phyloP scores from a whole-genome alignment of 495 filamentous ascomycete species.

The Ascobolus immersus region DNA sequence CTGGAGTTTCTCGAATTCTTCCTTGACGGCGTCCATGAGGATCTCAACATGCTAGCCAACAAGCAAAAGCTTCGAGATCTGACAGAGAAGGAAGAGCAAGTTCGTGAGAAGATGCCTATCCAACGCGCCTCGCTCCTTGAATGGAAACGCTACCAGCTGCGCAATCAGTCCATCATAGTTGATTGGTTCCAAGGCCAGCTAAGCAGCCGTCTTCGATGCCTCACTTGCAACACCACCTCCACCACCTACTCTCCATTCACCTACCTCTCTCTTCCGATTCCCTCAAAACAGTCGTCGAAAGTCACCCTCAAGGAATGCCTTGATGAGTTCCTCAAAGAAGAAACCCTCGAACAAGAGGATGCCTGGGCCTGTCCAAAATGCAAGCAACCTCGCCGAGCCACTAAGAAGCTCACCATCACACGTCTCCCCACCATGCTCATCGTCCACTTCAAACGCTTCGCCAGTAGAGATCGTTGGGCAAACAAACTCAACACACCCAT shows the following conservation, averaged over 20 bases:
- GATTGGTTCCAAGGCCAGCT: conserved; percentile 49
- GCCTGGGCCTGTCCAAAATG: conserved; percentile 48
- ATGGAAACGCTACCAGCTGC: conserved; percentile 44
- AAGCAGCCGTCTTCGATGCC: conserved; percentile 35
- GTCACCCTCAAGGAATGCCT: conserved; percentile 33
- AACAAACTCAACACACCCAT: conserved; percentile 41
- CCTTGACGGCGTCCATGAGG: conserved; percentile 46
- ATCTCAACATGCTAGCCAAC: conserved; percentile 43
- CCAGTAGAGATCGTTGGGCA: conserved; percentile 12
- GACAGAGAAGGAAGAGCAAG: conserved; percentile 34
- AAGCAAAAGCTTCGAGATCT: conserved; percentile 31
- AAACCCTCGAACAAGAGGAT: conserved; percentile 39
- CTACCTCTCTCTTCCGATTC: conserved; percentile 15
- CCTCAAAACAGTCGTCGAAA: conserved; percentile 5
- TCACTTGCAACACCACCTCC: conserved; percentile 36
- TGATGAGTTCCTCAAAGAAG: conserved; percentile 39
- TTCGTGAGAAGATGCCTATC: conserved; percentile 35
- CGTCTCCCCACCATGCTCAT: conserved; percentile 44
- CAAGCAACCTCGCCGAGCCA: conserved; percentile 40
- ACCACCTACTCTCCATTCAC: conserved; percentile 47
- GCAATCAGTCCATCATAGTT: conserved; percentile 38
- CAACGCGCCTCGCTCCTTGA: conserved; percentile 34
- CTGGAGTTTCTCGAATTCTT: conserved; percentile 55
- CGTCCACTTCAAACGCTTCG: conserved; percentile 52
- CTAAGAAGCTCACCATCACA: conserved; percentile 48